Evolutionary conservation across 495 filamentous ascomycete genomes (phyloP).

Genomic region (Lasiosphaeria ovina): DNA sequence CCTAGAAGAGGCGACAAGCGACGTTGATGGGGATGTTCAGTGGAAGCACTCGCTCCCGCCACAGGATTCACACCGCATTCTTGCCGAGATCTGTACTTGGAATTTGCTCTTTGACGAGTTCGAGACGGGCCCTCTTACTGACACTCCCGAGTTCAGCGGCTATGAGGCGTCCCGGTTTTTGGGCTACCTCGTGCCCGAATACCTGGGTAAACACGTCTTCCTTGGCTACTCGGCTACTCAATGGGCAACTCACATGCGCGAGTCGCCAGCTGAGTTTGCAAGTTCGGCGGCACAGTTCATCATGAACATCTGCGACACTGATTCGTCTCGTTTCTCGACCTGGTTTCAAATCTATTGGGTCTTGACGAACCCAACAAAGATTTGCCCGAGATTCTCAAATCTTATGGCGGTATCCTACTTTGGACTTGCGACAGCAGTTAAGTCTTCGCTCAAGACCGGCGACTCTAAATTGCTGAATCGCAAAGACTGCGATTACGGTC

Average conservation of each 20-base stretch:
- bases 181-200: background rate
- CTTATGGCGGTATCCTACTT: conserved; percentile 8
- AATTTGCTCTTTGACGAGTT: conserved; percentile 27
- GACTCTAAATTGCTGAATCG: conserved; percentile 1
- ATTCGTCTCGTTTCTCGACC: background rate
- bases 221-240: conserved; percentile 33
- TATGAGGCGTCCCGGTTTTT: conserved; percentile 6
- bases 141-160: background rate
- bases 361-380: background rate
- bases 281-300: background rate
- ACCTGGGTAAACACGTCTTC: conserved; percentile 19
- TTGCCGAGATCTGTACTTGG: conserved; percentile 33
- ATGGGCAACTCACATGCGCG: conserved; percentile 33
- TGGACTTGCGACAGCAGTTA: background rate
- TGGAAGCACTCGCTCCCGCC: conserved; percentile 27
- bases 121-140: conserved; percentile 5
- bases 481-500: conserved; percentile 11
- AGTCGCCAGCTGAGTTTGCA: background rate
- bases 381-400: background rate
- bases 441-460: conserved; percentile 2
- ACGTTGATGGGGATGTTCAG: conserved; percentile 1
- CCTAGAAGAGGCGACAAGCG: background rate
- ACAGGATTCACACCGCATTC: conserved; percentile 28
- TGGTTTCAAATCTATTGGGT: conserved; percentile 4
- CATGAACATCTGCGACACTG: background rate